Base-by-base conservation (phyloP, 2,329 filamentous ascomycete genomes). In the Aspergillus tamarii region DNA sequence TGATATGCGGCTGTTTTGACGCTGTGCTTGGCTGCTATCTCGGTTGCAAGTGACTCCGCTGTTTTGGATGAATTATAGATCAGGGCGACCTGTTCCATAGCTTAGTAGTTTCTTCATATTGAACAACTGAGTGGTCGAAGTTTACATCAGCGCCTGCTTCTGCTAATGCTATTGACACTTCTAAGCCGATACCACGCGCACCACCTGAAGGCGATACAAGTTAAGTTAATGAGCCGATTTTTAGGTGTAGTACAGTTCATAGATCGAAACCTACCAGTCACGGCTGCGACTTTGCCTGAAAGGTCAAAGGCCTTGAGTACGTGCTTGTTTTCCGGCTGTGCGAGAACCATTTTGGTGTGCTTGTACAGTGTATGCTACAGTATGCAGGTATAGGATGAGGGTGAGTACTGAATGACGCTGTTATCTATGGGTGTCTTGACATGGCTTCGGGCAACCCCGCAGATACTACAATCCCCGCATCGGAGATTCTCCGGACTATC, bases 101-200 rank as follows among this genome's bases (percentile, higher is more conserved):
- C 34, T 57, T 21, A 57, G 19, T 53, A 16, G 32, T 14, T 7
- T 39, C n/a, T 14, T 8, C 2, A 19, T 34, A 14, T 2, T 4
- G 21, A 34, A 3, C 28, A 11, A 23, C 1, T 14, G 16, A 45
- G 10, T 2, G 19, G 1, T 1, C 16, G 63, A 62, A 72, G 65
- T 1, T 26, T 61, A 77, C 73, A 53, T 77, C 70, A 5, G 79
- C 78, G 11, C 80, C 80, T 19, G 78, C 76, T 66, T 78, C 73
- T 7, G 78, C 78, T 21, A 77, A 70, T n/a, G 72, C 78, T 41
- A 73, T 71, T 4, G 78, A 76, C n/a, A 82, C 77, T 45, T 77
- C 78, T 9, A 78, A 70, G 1, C 77, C 77, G 21, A 80, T 80
- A 19, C 77, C 77, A 21, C 74, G 72, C 5, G 72, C 74, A 21